A percentile compares a stretch with the other conserved stretches of the same genome.
These are phyloP conservation scores for Fusarium begoniae DNA, from an alignment of 2,329 filamentous ascomycete genomes.

Conservation along the genomic window DNA sequence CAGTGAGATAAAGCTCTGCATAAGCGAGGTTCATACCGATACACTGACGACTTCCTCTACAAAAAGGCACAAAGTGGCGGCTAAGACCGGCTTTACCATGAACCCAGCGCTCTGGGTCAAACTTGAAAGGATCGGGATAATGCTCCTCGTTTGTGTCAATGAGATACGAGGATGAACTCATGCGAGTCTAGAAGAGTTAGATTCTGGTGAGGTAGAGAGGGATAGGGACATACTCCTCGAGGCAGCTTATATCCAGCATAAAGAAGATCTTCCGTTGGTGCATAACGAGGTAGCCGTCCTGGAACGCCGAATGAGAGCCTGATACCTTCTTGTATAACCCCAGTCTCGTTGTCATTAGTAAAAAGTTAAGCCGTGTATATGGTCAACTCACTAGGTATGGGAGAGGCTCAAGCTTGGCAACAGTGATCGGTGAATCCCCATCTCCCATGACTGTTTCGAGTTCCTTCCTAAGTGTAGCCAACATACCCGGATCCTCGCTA, in stretches of 20 bases:
- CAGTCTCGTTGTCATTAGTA: background rate
- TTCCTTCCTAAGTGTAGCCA: background rate
- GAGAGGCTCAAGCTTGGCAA: background rate
- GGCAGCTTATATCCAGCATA: background rate
- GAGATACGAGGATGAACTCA: background rate
- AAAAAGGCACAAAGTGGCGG: background rate
- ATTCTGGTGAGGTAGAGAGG: rapidly evolving
- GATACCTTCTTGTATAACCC: background rate
- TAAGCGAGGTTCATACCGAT: background rate
- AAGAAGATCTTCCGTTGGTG: background rate
- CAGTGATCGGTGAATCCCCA: background rate
- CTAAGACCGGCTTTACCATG: background rate
- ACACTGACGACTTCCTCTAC: background rate
- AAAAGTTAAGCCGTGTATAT: background rate
- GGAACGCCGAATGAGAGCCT: background rate
- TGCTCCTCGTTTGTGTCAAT: background rate
- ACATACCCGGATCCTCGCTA: background rate
- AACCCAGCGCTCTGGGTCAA: background rate
- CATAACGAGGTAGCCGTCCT: background rate
- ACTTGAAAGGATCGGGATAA: background rate
- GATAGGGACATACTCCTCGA: background rate
- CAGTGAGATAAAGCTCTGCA: slow-evolving; percentile 1
- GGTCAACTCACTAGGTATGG: background rate
- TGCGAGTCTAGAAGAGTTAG: background rate
- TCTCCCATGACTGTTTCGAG: background rate